Base-by-base conservation (phyloP, 2,329 filamentous ascomycete species). In the Nemania sp. region DNA sequence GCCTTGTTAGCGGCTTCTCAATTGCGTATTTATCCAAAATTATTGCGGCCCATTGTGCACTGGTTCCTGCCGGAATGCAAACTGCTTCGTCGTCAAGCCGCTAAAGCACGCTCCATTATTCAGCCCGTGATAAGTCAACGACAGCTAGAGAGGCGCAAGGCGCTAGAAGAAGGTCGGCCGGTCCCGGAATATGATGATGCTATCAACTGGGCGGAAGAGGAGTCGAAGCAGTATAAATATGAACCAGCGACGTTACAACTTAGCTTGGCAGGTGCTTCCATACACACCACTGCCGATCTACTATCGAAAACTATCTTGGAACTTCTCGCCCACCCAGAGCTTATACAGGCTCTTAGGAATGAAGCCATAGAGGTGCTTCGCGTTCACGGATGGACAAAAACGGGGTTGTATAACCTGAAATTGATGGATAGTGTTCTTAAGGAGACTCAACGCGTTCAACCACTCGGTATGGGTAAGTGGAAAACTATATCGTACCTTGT, bases 401-500 rank as follows among this genome's bases (percentile, higher is more conserved):
- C 21, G 4, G 37, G 34, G 1, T n/a, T 64, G 20, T 58, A 61
- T 11, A 55, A 61, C 29, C 9, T 64, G 13, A 57, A 61, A 32
- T 39, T 54, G 1, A 54, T 62, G 54, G 62, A 64, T 13, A 64
- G 62, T 32, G 20, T 64, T 17, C 45, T 64, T 1, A 64, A 64
- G 47, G 62, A 64, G 54, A 53, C 57, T 12, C 60, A 63, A 18
- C 50, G 60, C 3, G 12, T 59, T 5, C 57, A 59, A n/a, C 60
- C 57, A 12, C 49, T 59, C 7, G 7, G 25, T 35, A 40, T 54
- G 43, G 13, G 60, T 62, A 53, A 53, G 56, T 37, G 2, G 13
- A 11, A 1, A 13, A 10, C 1, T 34, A 2, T 13, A 9, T 32
- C 1, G 0, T 17, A 7, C 7, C 12, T 5, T 3, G 15, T n/a